These are phyloP conservation scores for Lactifluus subvellereus DNA, from an alignment of 768 basidiomycete species.

Conservation along the genomic window DNA sequence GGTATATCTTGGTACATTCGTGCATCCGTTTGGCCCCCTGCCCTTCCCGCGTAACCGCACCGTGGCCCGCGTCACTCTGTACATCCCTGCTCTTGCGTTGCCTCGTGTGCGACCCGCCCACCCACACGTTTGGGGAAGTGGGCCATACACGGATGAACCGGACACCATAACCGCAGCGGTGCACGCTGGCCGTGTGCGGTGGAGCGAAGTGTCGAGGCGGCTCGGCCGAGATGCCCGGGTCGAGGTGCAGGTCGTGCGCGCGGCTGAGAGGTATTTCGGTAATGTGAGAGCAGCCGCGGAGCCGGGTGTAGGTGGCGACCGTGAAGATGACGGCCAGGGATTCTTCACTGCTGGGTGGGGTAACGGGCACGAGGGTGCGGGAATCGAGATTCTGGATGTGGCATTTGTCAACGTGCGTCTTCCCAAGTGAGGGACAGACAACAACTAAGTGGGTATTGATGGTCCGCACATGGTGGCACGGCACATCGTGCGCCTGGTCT, in stretches of 20 bases:
- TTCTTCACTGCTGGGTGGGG: constrained; percentile 71
- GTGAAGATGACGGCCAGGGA: constrained; percentile 53
- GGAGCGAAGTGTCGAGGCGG: constrained; percentile 38
- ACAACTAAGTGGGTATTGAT: not conserved
- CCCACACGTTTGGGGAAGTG: constrained; percentile 70
- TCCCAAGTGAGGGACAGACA: constrained; percentile 24
- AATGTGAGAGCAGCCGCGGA: constrained; percentile 32
- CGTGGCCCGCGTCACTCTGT: constrained; percentile 40
- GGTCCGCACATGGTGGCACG: constrained; percentile 40
- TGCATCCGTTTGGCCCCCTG: constrained; percentile 53
- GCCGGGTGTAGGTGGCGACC: constrained; percentile 22
- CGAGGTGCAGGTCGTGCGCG: constrained; percentile 38
- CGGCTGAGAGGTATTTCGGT: constrained; percentile 43
- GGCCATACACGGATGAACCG: constrained; percentile 66
- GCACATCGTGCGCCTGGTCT: constrained; percentile 47
- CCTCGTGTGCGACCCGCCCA: constrained; percentile 48
- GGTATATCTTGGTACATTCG: constrained; percentile 48
- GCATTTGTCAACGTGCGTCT: constrained; percentile 63
- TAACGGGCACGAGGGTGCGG: constrained; percentile 72
- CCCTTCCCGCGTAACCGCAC: constrained; percentile 36
- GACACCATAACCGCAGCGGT: constrained; percentile 64
- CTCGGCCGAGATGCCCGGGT: constrained; percentile 37
- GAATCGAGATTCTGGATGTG: constrained; percentile 62
- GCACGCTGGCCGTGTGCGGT: constrained; percentile 51
- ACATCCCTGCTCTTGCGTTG: constrained; percentile 55